Evolutionary conservation across 257 asterid species (phyloP).

Genomic region (Scutellaria galericulata): DNA sequence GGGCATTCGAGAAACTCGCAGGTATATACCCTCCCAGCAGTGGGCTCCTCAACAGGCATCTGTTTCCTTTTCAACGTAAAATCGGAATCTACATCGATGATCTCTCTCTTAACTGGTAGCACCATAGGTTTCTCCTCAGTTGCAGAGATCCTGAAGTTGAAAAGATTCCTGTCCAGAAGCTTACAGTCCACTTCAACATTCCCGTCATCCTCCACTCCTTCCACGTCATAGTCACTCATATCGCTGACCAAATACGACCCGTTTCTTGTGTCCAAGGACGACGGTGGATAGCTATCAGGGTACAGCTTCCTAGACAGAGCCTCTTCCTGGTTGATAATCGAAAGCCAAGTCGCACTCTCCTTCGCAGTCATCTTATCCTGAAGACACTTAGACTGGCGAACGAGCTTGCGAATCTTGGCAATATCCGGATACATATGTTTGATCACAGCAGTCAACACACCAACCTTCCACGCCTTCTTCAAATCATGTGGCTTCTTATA

Average conservation of each 20-base stretch:
- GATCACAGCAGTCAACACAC: conserved; percentile 60
- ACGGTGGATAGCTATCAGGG: conserved; percentile 42
- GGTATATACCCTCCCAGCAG: conserved; percentile 42
- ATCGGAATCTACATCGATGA: conserved; percentile 46
- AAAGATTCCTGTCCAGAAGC: conserved; percentile 40
- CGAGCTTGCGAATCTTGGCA: conserved; percentile 59
- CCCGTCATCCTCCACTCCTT: conserved; percentile 47
- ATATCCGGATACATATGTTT: conserved; percentile 65
- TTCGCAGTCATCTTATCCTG: conserved; percentile 72
- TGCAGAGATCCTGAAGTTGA: conserved; percentile 35
- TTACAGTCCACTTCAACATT: conserved; percentile 42
- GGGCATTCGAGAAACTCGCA: conserved; percentile 63
- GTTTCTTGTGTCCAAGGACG: conserved; percentile 35
- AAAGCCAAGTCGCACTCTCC: conserved; percentile 66
- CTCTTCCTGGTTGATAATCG: conserved; percentile 62
- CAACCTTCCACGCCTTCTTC: conserved; percentile 67
- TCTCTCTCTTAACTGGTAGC: conserved; percentile 55
- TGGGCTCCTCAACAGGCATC: conserved; percentile 38
- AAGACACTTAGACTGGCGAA: conserved; percentile 56
- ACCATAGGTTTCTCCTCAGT: conserved; percentile 27
- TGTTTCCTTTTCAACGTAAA: conserved; percentile 51
- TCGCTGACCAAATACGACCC: conserved; percentile 42
- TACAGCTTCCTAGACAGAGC: conserved; percentile 42
- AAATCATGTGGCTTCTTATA: conserved; percentile 72
- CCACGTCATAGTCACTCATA: conserved; percentile 58